phyloP scores from a whole-genome alignment of 768 basidiomycete species.

The Serpula lacrymans region DNA sequence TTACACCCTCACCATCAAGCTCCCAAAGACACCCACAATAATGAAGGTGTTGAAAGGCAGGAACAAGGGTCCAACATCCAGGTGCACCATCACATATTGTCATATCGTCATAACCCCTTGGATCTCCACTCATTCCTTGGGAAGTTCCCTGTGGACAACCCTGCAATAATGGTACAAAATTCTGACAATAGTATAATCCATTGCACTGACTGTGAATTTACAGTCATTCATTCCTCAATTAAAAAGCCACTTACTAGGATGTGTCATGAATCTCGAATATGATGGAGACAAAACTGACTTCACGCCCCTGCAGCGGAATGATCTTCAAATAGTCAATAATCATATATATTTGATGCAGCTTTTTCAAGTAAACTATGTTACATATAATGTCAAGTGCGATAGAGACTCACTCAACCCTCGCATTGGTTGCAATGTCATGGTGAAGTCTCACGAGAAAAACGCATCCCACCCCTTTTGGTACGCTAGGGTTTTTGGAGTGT shows the following conservation, averaged over 20 bases:
- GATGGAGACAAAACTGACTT: background rate
- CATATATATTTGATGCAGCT: background rate
- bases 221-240: slow-evolving; percentile 3
- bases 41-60: too few relatives aligned
- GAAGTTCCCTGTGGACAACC: background rate
- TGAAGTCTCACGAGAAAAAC: background rate
- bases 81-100: background rate
- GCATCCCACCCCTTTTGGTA: slow-evolving; percentile 20
- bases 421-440: slow-evolving; percentile 8
- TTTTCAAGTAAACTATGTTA: slow-evolving; percentile 10
- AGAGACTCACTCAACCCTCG: slow-evolving; percentile 5
- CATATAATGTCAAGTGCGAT: slow-evolving; percentile 14
- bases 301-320: slow-evolving; percentile 6
- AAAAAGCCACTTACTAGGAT: background rate
- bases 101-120: background rate
- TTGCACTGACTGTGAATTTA: background rate
- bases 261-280: background rate
- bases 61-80: too few relatives aligned
- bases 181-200: too few relatives aligned
- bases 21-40: too few relatives aligned
- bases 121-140: background rate
- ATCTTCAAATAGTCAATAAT: background rate
- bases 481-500: slow-evolving; percentile 13
- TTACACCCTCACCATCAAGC: too few relatives aligned
- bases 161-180: background rate